Base-by-base conservation (phyloP, 176 grass and related monocot species). In the Oryza rufipogon region DNA sequence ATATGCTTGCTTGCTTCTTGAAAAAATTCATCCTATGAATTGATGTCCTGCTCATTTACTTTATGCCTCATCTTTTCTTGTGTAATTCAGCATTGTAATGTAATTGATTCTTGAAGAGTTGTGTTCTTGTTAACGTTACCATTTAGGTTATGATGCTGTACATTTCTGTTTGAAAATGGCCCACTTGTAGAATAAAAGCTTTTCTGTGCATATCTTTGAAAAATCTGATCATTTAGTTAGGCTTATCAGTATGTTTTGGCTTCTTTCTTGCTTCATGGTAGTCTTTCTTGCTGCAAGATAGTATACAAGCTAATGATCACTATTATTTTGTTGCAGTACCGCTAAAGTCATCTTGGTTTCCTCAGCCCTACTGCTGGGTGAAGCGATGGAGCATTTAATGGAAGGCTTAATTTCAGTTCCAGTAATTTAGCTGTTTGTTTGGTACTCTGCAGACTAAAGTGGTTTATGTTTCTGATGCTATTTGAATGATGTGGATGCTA, bases 371-470 rank as follows among this genome's bases (percentile, higher is more conserved):
- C 26, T 45, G 12, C 28, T 16, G 28, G 25, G 7, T 67, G 44
- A 76, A 74, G 36, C 17, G 15, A 86, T 86, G 26, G 46, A 68
- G 4, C 67, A 4, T 72, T 46, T 81, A 10, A 45, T 26, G n/a
- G 33, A 58, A 68, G 4, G 38, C 7, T 11, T 74, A 70, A 61
- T 86, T 74, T 79, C 9, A 64, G 25, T 74, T 90, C 15, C 80
- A 71, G 84, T 66, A 79, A 80, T 91, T 84, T 91, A 76, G 75
- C 26, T 73, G 28, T 86, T 73, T 77, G 23, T 48, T 80, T 58
- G 6, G 60, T 52, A 51, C 80, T 83, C n/a, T 75, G 5, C 30
- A 48, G 73, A 39, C 65, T 12, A 66, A 56, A 13, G 8, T 49
- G 46, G 7, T 51, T 64, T 61, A 49, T 75, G 63, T 65, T 75